Evolutionary conservation across 2,329 filamentous ascomycete species (phyloP).

Genomic region (Capronia coronata): DNA sequence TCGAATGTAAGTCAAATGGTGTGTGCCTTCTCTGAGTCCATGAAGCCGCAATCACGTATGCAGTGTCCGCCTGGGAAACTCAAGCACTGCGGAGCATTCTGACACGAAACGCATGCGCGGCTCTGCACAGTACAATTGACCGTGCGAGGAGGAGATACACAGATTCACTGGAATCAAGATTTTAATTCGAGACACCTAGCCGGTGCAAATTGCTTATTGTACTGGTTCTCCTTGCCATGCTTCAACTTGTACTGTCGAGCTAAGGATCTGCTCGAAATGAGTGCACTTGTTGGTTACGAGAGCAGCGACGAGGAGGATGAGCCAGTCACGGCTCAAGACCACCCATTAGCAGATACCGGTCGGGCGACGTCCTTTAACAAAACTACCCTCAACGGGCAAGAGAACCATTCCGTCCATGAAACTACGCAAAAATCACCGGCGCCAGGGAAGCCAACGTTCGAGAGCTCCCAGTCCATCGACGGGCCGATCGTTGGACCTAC

Average conservation of each 20-base stretch:
- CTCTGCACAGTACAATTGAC: not conserved
- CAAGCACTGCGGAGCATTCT: not conserved
- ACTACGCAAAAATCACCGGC: not conserved
- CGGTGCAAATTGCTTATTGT: too few species aligned
- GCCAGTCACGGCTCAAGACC: conserved; percentile 16
- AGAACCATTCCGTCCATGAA: not conserved
- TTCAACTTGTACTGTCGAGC: too few species aligned
- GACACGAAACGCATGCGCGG: not conserved
- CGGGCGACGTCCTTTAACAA: not conserved
- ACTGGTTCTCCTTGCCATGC: too few species aligned
- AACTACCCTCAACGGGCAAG: not conserved
- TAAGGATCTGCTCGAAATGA: conserved; percentile 17
- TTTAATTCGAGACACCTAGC: too few species aligned
- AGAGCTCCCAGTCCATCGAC: not conserved
- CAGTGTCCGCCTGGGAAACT: not conserved
- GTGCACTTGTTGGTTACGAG: conserved; percentile 38
- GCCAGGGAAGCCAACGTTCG: not conserved
- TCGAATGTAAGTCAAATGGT: not conserved
- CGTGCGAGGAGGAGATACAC: not conserved
- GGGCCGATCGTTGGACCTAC: conserved; percentile 24
- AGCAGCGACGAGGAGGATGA: conserved; percentile 43
- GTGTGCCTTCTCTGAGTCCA: not conserved
- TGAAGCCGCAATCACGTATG: conserved; percentile 1
- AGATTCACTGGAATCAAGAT: too few species aligned
- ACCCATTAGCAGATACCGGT: not conserved